Base-by-base conservation (phyloP, 1,139 yeast species). In the Pichia sp. region DNA sequence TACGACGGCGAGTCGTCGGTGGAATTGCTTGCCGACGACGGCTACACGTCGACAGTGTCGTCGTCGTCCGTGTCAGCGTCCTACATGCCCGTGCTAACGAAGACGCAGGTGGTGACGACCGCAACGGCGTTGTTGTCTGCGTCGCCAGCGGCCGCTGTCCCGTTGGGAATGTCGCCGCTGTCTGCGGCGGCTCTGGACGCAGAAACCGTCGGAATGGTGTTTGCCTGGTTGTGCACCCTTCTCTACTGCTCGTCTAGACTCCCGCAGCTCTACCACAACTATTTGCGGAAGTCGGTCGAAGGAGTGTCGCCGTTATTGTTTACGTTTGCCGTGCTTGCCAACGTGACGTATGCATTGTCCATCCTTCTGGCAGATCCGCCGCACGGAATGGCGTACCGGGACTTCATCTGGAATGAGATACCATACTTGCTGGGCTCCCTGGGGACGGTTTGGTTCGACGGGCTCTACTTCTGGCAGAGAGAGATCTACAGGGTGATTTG, bases 391-490 rank as follows among this genome's bases (percentile, higher is more conserved):
- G 74, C 87, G 6, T 64, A 62, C 52, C 74, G 80, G 59, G 73
- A 64, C 8, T 92, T 88, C 65, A 70, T 90, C 49, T 58, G 72
- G 57, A 83, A 81, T 54, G 96, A 90, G 64, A 70, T 90, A 54
- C 96, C 97, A 0, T 92, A 87, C 64, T 77, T 92, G 26, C 64
- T 90, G 34, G 97, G 97, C 0, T 85, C 95, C 60, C 80, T 92
- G 0, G 97, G 97, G 4, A 90, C 97, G 0, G 79, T 90, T 29
- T 62, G 84, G 5, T 90, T 90, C 70, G 98, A 92, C 67, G 61
- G 82, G 36, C 72, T 81, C 15, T 90, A 90, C 67, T 85, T 92
- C 63, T 80, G 81, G 67, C 98, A 92, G 67, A 68, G 77, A 53
- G 61, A 67, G 64, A 29, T 70, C 16, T 67, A 66, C 47, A 61